Conservation (phyloP, 805 yeast species). For the Isabelozyma rhagii region DNA sequence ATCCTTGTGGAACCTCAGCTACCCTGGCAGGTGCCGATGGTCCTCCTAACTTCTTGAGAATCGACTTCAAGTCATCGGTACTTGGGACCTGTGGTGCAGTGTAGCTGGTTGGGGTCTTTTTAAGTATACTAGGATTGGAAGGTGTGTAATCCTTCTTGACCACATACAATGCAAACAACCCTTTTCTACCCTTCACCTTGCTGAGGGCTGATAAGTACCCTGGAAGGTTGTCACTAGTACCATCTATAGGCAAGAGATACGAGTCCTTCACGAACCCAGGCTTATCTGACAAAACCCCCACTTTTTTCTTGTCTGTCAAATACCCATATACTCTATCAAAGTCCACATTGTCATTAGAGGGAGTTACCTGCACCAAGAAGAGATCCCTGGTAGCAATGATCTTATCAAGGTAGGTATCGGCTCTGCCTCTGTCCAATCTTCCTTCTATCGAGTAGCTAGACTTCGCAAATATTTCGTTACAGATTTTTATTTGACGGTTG, state of each 20-base stretch:
- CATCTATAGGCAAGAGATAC: constrained; percentile 48
- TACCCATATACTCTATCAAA: constrained; percentile 38
- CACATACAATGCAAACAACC: constrained; percentile 33
- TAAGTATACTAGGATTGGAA: constrained; percentile 14
- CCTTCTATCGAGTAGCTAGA: constrained; percentile 54
- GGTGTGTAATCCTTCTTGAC: constrained; percentile 36
- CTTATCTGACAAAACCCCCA: constrained; percentile 57
- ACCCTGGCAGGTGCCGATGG: not conserved
- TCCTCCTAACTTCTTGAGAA: constrained; percentile 24
- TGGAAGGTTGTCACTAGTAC: constrained; percentile 16
- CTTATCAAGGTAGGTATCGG: constrained; percentile 53
- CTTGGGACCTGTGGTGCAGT: constrained; percentile 2
- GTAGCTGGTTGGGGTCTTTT: constrained; percentile 3
- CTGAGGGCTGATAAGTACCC: constrained; percentile 12
- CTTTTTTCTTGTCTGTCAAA: constrained; percentile 43
- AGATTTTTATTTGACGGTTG: constrained; percentile 22
- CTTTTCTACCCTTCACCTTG: constrained; percentile 12
- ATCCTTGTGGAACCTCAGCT: constrained; percentile 1
- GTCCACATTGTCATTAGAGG: constrained; percentile 17
- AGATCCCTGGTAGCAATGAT: constrained; percentile 50
- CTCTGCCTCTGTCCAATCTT: constrained; percentile 51
- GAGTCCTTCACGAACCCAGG: constrained; percentile 59
- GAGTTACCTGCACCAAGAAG: constrained; percentile 43
- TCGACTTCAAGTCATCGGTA: constrained; percentile 15
- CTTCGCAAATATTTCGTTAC: constrained; percentile 25